These are phyloP conservation scores for Chrysochromulina tobinii DNA, from an alignment of 78 protist species.

Conservation along the genomic window DNA sequence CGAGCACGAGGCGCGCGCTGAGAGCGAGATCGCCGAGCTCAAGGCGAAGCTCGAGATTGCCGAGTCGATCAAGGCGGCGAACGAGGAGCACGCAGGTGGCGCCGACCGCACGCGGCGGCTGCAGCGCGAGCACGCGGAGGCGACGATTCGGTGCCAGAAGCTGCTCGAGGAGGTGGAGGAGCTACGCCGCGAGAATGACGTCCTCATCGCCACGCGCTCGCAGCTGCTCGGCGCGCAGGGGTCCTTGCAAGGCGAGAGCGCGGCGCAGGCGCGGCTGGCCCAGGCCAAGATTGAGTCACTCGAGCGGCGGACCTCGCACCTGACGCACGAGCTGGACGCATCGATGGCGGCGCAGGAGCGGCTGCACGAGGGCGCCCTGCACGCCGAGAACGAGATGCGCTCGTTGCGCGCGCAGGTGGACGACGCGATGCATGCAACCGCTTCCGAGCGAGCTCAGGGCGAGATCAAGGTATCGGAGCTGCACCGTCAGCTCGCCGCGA, in stretches of 20 bases:
- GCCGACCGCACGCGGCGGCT: neutral
- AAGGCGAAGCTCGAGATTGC: neutral
- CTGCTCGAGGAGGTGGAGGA: conserved; percentile 9
- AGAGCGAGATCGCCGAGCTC: neutral
- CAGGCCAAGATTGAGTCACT: neutral
- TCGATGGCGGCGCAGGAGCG: neutral
- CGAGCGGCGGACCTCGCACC: neutral
- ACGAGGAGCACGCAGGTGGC: neutral
- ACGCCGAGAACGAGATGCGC: neutral
- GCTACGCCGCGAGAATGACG: neutral
- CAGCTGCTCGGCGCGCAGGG: neutral
- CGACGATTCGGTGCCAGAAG: neutral
- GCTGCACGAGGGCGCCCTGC: neutral
- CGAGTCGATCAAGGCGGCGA: neutral
- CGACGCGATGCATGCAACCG: neutral
- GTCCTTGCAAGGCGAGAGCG: neutral
- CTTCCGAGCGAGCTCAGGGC: neutral
- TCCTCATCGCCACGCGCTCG: neutral
- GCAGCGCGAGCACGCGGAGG: conserved; percentile 5
- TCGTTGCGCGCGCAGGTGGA: neutral
- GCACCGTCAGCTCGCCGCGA: neutral
- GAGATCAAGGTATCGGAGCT: neutral
- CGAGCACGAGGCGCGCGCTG: neutral
- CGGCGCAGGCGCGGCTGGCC: neutral
- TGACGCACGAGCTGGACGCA: neutral